Percentiles rank a stretch among this genome's conserved stretches.
Evolutionary conservation across 2,329 filamentous ascomycete genomes (phyloP).

Genomic region (Fusarium sp.): DNA sequence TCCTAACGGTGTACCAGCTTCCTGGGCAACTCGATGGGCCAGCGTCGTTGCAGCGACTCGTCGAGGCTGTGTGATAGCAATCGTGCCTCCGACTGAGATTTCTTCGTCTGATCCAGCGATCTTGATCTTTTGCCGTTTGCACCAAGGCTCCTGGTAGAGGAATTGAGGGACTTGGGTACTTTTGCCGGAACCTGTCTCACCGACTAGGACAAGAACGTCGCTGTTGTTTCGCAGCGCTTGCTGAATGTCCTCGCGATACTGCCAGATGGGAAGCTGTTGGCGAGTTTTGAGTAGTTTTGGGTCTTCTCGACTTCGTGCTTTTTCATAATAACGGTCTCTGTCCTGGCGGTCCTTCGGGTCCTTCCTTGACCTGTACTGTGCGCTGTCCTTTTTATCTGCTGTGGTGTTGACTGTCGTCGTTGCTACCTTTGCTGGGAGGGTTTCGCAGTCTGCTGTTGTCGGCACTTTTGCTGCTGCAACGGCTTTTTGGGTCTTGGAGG

Average conservation of each 20-base stretch:
- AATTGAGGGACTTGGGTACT: constrained; percentile 97
- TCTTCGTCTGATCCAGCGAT: constrained; percentile 56
- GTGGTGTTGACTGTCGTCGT: constrained; percentile 1
- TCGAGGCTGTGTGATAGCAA: constrained; percentile 94
- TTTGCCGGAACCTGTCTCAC: constrained; percentile 97
- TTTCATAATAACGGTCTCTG: constrained; percentile 27
- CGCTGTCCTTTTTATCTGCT: constrained; percentile 5
- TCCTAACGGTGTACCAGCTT: constrained; percentile 69
- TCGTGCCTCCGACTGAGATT: constrained; percentile 76
- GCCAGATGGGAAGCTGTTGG: constrained; percentile 83
- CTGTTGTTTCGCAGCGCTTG: constrained; percentile 68
- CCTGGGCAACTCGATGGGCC: constrained; percentile 86
- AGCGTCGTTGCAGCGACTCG: constrained; percentile 93
- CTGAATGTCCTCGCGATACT: constrained; percentile 77
- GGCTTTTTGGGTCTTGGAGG: constrained; percentile 45
- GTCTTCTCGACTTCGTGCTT: constrained; percentile 47
- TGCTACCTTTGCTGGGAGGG: background rate
- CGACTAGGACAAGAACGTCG: constrained; percentile 85
- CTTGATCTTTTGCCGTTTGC: constrained; percentile 68
- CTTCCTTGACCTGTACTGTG: constrained; percentile 14
- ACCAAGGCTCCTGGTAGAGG: constrained; percentile 83
- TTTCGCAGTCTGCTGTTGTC: constrained; percentile 7
- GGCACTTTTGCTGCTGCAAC: constrained; percentile 3
- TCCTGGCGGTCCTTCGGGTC: constrained; percentile 12
- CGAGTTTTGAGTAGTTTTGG: constrained; percentile 61